Evolutionary conservation across 345 rosid species (phyloP), one percentile per base, ranked within the genome.

Genomic region (Moricandia moricandioides): DNA sequence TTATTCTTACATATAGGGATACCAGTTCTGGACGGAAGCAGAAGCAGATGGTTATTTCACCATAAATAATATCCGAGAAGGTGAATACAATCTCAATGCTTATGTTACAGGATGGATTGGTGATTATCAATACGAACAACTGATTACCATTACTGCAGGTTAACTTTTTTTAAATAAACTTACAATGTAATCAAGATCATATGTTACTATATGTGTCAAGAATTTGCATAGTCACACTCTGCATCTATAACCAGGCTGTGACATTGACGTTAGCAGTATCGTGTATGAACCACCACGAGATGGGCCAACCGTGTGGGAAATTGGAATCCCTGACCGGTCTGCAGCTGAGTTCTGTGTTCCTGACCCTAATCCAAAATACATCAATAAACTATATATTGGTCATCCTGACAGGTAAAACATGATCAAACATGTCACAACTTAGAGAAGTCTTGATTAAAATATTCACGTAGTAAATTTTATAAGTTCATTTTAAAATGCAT

Each of bases 221-320:
- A 71, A 37, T 12, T n/a, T n/a, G n/a, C n/a, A n/a, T 43, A 64
- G 13, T 39, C 31, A 63, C 29, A 65, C 59, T 56, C 10, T 66
- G 10, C 21, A 65, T 12, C 1, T 18, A 57, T 64, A 61, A 26
- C 56, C 81, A 89, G 95, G 85, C 1, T 83, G 86, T 69, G 81
- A 79, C 33, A 84, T 88, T 12, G 84, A 88, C 37, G 8, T 85
- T 78, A 88, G 91, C 27, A 72, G 83, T 60, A 71, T 88, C 8
- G 80, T 85, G 0, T 87, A 79, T 70, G 82, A 87, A 31, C 97
- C 97, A 26, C 90, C 85, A 6, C 82, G 96, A 76, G 79, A 86
- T 26, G 97, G 98, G 1, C 95, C 97, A 0, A 94, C 97, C 0
- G 16, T 91, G 74, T 94, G 97, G 98, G 98, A 94, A 76, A 91